Evolutionary conservation across 2,329 filamentous ascomycete genomes (phyloP), one percentile per base, ranked within the genome.

Genomic region (Taxawa tesnikishii): DNA sequence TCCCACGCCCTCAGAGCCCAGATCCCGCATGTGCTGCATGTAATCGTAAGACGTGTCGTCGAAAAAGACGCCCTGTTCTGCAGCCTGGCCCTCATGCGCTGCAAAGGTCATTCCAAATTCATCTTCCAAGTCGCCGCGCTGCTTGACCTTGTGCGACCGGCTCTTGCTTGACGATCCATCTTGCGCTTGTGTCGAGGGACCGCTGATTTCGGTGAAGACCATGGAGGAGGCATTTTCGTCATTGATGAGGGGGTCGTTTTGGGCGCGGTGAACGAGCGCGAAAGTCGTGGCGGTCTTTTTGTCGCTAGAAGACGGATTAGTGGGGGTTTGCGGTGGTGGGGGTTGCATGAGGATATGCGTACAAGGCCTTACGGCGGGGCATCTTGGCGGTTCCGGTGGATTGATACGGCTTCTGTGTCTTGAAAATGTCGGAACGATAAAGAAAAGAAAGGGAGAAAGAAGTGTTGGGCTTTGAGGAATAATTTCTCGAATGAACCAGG

Each of bases 31-130:
- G 59, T 98, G 90, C 58, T 98, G 90, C 90, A 98, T 98, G 62
- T 98, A 98, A 59, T 98, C 90, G 60, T 98, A 98, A 50, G 83
- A 73, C 42, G 83, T 80, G 59, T 98, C 90, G 58, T 98, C 92
- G 56, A 71, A 98, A 66, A 82, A 98, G 42, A 98, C 74, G 42
- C 90, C 90, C 58, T 94, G 75, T 54, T 82, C 83, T 44, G 92
- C 90, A 6, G 92, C 90, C 61, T 98, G 87, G 47, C 92, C 92
- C 59, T 98, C 90, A 55, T 98, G 96, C 35, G 74, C 71, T 45
- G 87, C 77, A 43, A 94, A 75, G 38, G 60, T 61, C 26, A 70
- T 64, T 2, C 81, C 81, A 30, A 94, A 76, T 52, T 78, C 73
- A 29, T 62, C 54, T 40, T 92, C 81, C 3, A 98, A 66, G 43